Evolutionary conservation across 2,329 filamentous ascomycete genomes (phyloP), one percentile per base, ranked within the genome.

Genomic region (Xylariales sp.): DNA sequence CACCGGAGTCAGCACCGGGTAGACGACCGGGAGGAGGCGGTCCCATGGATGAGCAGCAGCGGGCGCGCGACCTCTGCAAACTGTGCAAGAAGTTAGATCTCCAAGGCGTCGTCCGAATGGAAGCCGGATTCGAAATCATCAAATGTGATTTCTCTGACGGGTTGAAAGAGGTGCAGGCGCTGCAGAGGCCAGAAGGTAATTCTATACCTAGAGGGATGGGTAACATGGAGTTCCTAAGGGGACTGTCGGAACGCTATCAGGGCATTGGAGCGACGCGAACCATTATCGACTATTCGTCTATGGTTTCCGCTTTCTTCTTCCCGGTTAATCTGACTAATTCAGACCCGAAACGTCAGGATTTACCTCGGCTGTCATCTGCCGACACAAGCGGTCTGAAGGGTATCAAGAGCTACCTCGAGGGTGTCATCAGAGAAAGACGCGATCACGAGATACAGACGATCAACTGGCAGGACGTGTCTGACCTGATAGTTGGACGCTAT

Each of bases 61-160:
- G 73, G 8, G 74, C 71, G 0, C 38, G 52, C 9, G 58, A 63
- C 1, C 56, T 76, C 5, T 80, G 76, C 52, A 52, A 65, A 3
- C 55, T 75, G 18, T 64, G 69, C 24, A 55, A 10, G 54, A 62
- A 34, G 50, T 66, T 27, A 74, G 70, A 68, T 43, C 61, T 79
- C n/a, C 68, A 78, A 40, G 75, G 74, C 1, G 58, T 78, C n/a
- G 48, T 79, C 3, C 64, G 74, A n/a, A 76, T 77, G 68, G 75
- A 79, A 51, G 66, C 64, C 11, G 75, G 75, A 0, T 78, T 78
- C 47, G 76, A 79, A 50, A 66, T 78, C 44, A 77, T 79, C 35
- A 53, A 76, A 4, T 80, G 75, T 49, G 39, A 42, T 25, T 42
- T 42, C 33, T 49, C 50, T 3, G 40, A 52, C 22, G 45, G 45